Conservation (phyloP, 371 early-diverging fungal genomes). For the Syncephalastrum sp. region DNA sequence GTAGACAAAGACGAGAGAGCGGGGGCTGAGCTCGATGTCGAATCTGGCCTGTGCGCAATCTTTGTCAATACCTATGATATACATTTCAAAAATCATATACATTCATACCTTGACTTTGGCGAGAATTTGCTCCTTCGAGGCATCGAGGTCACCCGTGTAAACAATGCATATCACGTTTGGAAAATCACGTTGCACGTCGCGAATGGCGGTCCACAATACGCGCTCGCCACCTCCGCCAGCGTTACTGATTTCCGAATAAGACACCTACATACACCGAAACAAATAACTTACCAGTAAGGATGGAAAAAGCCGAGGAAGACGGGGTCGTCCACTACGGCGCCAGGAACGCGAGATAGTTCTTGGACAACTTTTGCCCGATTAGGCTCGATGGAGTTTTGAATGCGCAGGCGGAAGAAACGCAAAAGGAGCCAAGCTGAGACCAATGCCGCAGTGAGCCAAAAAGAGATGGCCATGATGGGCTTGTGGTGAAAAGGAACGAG, state of each 20-base stretch:
- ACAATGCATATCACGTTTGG: conserved; percentile 67
- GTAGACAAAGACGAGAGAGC: conserved; percentile 60
- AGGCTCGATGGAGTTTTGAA: conserved; percentile 13
- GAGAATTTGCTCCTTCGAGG: conserved; percentile 53
- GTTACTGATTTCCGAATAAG: conserved; percentile 51
- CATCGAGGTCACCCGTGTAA: conserved; percentile 75
- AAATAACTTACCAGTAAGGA: conserved; percentile 68
- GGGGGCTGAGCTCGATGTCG: conserved; percentile 61
- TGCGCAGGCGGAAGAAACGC: conserved; percentile 16
- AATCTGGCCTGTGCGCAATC: conserved; percentile 40
- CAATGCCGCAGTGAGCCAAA: conserved; percentile 24
- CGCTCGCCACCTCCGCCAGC: conserved; percentile 96
- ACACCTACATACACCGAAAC: not conserved
- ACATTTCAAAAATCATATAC: not conserved
- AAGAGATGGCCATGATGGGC: conserved; percentile 24
- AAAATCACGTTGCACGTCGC: conserved; percentile 68
- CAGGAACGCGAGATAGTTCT: conserved; percentile 14
- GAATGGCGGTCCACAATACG: conserved; percentile 89
- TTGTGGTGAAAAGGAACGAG: not conserved
- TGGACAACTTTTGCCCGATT: conserved; percentile 27
- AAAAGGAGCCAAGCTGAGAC: conserved; percentile 12
- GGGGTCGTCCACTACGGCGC: conserved; percentile 16
- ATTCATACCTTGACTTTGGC: conserved; percentile 58
- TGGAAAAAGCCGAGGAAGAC: conserved; percentile 81
- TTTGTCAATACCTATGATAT: not conserved